Percentiles rank a stretch among this genome's conserved stretches.
Conservation (phyloP, 768 basidiomycete species). For the Suillus americanus region DNA sequence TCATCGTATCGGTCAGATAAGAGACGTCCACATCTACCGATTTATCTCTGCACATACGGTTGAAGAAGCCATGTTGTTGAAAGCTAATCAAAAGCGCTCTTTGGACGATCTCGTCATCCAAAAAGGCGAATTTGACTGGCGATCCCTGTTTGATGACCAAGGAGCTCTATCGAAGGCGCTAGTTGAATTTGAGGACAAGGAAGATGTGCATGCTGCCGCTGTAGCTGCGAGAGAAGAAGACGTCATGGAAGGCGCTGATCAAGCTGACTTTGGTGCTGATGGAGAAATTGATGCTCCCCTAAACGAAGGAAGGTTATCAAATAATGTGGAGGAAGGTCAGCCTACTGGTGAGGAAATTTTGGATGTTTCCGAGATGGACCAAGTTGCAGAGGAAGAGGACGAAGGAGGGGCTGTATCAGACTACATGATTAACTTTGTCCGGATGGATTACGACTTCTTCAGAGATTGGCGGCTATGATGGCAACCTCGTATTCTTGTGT, state of each 20-base stretch:
- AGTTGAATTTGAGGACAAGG: slow-evolving; percentile 84
- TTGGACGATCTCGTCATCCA: slow-evolving; percentile 92
- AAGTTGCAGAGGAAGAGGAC: slow-evolving; percentile 38
- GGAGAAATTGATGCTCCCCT: slow-evolving; percentile 19
- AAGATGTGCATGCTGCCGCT: slow-evolving; percentile 81
- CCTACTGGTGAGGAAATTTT: slow-evolving; percentile 29
- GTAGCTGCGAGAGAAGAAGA: slow-evolving; percentile 75
- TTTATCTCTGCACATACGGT: slow-evolving; percentile 90
- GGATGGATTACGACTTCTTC: slow-evolving; percentile 67
- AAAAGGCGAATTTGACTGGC: slow-evolving; percentile 94
- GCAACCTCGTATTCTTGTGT: slow-evolving; percentile 13
- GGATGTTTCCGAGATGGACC: slow-evolving; percentile 29
- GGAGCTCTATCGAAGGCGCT: slow-evolving; percentile 69
- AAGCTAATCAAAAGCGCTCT: slow-evolving; percentile 96
- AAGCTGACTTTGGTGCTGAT: slow-evolving; percentile 73
- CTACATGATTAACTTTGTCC: slow-evolving; percentile 77
- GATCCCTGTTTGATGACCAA: slow-evolving; percentile 70
- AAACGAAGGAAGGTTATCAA: slow-evolving; percentile 10
- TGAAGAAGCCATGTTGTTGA: slow-evolving; percentile 94
- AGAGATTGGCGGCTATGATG: slow-evolving; percentile 61
- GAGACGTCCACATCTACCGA: slow-evolving; percentile 94
- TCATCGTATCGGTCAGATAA: slow-evolving; percentile 97
- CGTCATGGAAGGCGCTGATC: slow-evolving; percentile 73
- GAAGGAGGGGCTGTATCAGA: slow-evolving; percentile 79
- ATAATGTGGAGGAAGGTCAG: slow-evolving; percentile 12